Percentiles rank a stretch among this genome's conserved stretches.
These are phyloP conservation scores for Musa itinerans DNA, from an alignment of 176 grass and related monocot species.

Conservation along the genomic window DNA sequence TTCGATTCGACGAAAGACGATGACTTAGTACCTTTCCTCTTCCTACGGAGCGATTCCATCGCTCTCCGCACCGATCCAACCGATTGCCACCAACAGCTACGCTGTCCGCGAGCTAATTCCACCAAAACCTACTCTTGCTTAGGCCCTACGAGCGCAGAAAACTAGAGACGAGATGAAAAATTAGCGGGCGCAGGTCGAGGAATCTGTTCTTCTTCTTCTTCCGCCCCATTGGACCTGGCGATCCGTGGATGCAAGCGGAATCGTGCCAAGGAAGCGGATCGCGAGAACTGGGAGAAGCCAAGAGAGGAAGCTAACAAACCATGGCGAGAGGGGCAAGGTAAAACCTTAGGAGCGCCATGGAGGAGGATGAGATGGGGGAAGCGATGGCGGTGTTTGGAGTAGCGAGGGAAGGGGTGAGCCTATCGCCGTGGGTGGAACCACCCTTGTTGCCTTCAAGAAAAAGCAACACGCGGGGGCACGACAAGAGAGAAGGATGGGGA, in stretches of 20 bases:
- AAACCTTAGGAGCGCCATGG: neutral
- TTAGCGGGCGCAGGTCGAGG: neutral
- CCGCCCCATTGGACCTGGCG: neutral
- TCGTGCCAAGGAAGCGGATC: neutral
- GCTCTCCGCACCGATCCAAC: neutral
- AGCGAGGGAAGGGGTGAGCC: neutral
- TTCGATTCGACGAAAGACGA: constrained; percentile 36
- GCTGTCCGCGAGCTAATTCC: neutral
- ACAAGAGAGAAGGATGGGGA: neutral
- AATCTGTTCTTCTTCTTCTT: neutral
- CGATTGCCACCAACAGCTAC: neutral
- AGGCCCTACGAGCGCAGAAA: neutral
- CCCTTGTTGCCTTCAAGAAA: neutral
- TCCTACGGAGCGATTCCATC: constrained; percentile 22
- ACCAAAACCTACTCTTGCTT: neutral
- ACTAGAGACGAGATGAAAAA: neutral
- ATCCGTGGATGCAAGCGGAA: neutral
- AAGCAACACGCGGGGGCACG: neutral
- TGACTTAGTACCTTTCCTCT: constrained; percentile 55
- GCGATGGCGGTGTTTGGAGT: neutral
- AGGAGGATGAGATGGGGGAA: neutral
- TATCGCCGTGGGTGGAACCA: neutral
- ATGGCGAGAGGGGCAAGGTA: neutral
- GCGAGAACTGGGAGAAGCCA: too few species aligned
- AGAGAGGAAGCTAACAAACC: neutral